Evolutionary conservation across 805 yeast genomes (phyloP).

Genomic region (Nakazawaea anatomiae): DNA sequence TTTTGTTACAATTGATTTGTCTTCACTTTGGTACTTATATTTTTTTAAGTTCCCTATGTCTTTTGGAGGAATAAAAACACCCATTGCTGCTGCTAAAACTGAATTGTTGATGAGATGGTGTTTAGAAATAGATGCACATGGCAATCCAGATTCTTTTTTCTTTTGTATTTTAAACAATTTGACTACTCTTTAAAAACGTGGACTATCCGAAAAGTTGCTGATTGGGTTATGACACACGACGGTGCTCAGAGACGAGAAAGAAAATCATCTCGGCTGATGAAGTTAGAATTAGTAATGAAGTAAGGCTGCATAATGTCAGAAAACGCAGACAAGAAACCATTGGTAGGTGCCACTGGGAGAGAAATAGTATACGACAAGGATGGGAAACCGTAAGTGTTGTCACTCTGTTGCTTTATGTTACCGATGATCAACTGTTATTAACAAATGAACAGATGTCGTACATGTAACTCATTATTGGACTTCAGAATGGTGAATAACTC

Average conservation of each 20-base stretch:
- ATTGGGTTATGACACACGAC: no score
- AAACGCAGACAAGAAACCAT: constrained; percentile 24
- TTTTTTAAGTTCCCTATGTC: constrained; percentile 47
- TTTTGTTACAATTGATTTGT: constrained; percentile 71
- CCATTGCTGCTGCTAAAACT: constrained; percentile 36
- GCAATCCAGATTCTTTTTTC: not conserved
- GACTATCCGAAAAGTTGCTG: not conserved
- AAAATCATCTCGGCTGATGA: no score
- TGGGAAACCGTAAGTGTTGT: constrained; percentile 79
- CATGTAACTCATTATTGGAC: constrained; percentile 80
- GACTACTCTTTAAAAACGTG: not conserved
- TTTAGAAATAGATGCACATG: not conserved
- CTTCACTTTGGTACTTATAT: constrained; percentile 69
- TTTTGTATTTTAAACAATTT: no score
- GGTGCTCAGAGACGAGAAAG: no score
- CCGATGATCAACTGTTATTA: constrained; percentile 2
- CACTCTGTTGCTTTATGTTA: not conserved
- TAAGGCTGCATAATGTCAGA: not conserved
- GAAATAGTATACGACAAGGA: constrained; percentile 75
- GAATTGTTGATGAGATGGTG: not conserved
- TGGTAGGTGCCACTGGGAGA: constrained; percentile 54
- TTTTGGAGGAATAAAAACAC: constrained; percentile 53
- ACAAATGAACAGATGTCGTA: constrained; percentile 48
- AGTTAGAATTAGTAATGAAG: no score
- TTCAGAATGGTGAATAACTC: constrained; percentile 54